Evolutionary conservation across 2,329 filamentous ascomycete species (phyloP).

Genomic region (Neofusicoccum laricinum): DNA sequence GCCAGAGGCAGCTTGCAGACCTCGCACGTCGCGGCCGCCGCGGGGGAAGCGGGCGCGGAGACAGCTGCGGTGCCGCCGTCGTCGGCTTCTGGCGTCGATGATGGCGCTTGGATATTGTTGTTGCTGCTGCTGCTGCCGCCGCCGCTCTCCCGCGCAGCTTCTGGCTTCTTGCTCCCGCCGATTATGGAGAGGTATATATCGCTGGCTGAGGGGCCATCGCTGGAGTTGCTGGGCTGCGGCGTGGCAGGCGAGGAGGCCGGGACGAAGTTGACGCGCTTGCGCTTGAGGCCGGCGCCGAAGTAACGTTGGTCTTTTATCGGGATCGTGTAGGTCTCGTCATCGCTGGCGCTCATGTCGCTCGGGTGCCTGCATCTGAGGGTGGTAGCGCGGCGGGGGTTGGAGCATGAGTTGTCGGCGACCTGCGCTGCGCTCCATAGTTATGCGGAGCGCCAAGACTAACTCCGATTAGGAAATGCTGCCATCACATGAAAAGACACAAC

Average conservation of each 20-base stretch:
- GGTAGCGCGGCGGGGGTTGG: background rate
- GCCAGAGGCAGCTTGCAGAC: constrained; percentile 38
- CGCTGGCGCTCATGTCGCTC: constrained; percentile 21
- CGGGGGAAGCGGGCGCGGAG: constrained; percentile 14
- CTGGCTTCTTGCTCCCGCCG: constrained; percentile 16
- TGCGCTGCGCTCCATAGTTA: no score
- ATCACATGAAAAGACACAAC: background rate
- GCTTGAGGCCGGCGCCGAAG: constrained; percentile 62
- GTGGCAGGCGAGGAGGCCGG: constrained; percentile 39
- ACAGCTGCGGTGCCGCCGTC: background rate
- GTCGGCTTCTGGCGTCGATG: background rate
- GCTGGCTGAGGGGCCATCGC: constrained; percentile 39
- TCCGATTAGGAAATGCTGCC: background rate
- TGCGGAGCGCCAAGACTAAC: background rate
- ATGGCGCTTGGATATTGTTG: background rate
- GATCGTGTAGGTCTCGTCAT: constrained; percentile 56
- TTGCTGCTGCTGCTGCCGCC: background rate
- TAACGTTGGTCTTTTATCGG: constrained; percentile 58
- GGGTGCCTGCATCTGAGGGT: background rate
- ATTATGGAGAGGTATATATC: constrained; percentile 55
- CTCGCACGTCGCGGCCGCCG: constrained; percentile 26
- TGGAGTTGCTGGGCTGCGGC: constrained; percentile 18
- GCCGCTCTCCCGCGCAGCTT: background rate
- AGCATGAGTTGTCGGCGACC: background rate
- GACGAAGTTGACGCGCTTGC: constrained; percentile 60